Conservation (phyloP, 2,329 filamentous ascomycete species). For the Claviceps arundinis region DNA sequence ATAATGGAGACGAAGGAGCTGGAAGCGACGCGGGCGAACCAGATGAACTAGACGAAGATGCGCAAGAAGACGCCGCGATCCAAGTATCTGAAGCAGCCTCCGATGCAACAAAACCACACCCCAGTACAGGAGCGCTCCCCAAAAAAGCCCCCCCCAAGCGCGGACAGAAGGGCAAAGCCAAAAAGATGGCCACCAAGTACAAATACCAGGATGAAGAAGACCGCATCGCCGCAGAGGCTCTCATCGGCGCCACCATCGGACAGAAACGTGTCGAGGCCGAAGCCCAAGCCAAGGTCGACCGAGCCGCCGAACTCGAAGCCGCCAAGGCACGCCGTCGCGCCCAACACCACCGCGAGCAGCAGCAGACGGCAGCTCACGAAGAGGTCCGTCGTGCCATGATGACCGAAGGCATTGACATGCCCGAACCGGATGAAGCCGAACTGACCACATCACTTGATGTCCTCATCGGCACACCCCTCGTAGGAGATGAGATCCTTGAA, state of each 20-base stretch:
- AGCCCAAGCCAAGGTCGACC: slow-evolving; percentile 55
- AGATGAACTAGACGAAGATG: slow-evolving; percentile 8
- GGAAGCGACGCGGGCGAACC: background rate
- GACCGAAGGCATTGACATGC: slow-evolving; percentile 43
- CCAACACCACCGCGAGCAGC: slow-evolving; percentile 67
- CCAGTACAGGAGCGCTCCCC: slow-evolving; percentile 1
- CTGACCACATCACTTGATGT: slow-evolving; percentile 47
- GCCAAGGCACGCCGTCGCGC: slow-evolving; percentile 62
- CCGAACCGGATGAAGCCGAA: slow-evolving; percentile 46
- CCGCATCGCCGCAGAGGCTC: slow-evolving; percentile 63
- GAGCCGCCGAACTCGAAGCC: slow-evolving; percentile 49
- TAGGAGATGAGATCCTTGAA: slow-evolving; percentile 72
- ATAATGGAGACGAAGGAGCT: background rate
- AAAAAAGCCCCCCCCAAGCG: slow-evolving; percentile 42
- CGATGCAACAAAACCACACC: background rate
- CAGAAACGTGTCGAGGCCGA: slow-evolving; percentile 57
- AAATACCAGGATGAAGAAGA: slow-evolving; percentile 92
- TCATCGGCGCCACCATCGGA: slow-evolving; percentile 67
- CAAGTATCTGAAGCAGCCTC: slow-evolving; percentile 10
- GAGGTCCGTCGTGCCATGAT: slow-evolving; percentile 49
- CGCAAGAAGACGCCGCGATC: slow-evolving; percentile 5
- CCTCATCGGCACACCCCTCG: slow-evolving; percentile 63
- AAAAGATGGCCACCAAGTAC: slow-evolving; percentile 82
- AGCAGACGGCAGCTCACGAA: slow-evolving; percentile 64
- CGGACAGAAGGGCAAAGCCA: slow-evolving; percentile 69